A percentile compares a stretch with the other conserved stretches of the same genome.
Conservation (phyloP, 306 rosid genomes). For the Vigna reflexopilosa region DNA sequence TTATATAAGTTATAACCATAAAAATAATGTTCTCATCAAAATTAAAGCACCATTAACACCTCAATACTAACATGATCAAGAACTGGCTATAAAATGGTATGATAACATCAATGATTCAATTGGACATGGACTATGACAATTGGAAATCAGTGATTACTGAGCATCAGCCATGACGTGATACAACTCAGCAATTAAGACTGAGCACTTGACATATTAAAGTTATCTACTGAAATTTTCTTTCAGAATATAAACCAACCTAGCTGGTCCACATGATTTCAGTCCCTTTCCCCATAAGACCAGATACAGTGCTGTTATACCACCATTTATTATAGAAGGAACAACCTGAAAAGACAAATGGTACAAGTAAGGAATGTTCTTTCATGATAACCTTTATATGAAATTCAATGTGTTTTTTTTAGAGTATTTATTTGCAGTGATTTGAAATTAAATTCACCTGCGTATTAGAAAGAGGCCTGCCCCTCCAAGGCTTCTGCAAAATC, state of each 20-base stretch:
- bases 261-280: constrained; percentile 97
- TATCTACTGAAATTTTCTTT: constrained; percentile 32
- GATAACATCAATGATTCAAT: constrained; percentile 35
- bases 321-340: constrained; percentile 92
- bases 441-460: constrained; percentile 66
- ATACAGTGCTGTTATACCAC: constrained; percentile 89
- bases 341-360: constrained; percentile 64
- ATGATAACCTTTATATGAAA: constrained; percentile 26
- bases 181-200: constrained; percentile 14
- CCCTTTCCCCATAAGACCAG: constrained; percentile 98
- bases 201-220: constrained; percentile 28
- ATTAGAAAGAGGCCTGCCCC: constrained; percentile 93
- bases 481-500: constrained; percentile 96
- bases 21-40: constrained; percentile 10
- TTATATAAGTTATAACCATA: neutral
- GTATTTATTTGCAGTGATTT: constrained; percentile 10
- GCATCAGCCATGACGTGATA: constrained; percentile 9
- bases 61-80: constrained; percentile 31
- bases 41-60: constrained; percentile 35
- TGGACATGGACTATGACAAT: neutral
- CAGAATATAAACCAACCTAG: constrained; percentile 67
- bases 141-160: constrained; percentile 19
- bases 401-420: constrained; percentile 3
- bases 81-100: constrained; percentile 29
- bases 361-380: constrained; percentile 38